Evolutionary conservation across 352 stramenopile species (phyloP).

Genomic region (Phytopythium delawarense): DNA sequence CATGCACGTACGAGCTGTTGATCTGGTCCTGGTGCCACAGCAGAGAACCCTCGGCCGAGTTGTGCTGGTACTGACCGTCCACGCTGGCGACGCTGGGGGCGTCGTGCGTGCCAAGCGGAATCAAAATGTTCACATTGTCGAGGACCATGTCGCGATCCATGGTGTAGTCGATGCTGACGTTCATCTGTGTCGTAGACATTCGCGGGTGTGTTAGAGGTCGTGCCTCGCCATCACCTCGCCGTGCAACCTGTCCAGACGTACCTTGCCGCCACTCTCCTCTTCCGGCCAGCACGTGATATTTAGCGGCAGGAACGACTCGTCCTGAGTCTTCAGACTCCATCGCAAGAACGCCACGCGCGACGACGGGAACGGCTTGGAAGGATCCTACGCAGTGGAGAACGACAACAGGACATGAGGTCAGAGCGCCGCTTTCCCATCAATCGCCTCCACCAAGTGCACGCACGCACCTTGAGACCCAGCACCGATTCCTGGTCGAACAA

Average conservation of each 20-base stretch:
- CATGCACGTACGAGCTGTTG: slow-evolving; percentile 50
- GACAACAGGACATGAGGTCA: background rate
- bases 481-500: slow-evolving; percentile 82
- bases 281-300: slow-evolving; percentile 89
- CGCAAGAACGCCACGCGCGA: slow-evolving; percentile 77
- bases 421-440: background rate
- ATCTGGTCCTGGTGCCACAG: slow-evolving; percentile 85
- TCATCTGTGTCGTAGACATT: slow-evolving; percentile 35
- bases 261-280: slow-evolving; percentile 79
- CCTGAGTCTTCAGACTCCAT: slow-evolving; percentile 86
- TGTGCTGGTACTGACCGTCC: slow-evolving; percentile 87
- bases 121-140: slow-evolving; percentile 86
- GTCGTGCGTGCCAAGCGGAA: slow-evolving; percentile 69
- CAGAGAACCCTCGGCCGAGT: slow-evolving; percentile 57
- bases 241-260: slow-evolving; percentile 5
- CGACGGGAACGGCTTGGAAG: slow-evolving; percentile 78
- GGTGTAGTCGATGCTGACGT: slow-evolving; percentile 86
- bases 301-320: slow-evolving; percentile 79
- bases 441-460: background rate
- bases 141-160: slow-evolving; percentile 86
- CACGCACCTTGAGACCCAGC: slow-evolving; percentile 59
- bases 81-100: slow-evolving; percentile 70
- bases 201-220: background rate
- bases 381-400: slow-evolving; percentile 25
- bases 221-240: background rate